Base-by-base conservation (phyloP, 345 rosid genomes). In the Noccaea caerulescens region DNA sequence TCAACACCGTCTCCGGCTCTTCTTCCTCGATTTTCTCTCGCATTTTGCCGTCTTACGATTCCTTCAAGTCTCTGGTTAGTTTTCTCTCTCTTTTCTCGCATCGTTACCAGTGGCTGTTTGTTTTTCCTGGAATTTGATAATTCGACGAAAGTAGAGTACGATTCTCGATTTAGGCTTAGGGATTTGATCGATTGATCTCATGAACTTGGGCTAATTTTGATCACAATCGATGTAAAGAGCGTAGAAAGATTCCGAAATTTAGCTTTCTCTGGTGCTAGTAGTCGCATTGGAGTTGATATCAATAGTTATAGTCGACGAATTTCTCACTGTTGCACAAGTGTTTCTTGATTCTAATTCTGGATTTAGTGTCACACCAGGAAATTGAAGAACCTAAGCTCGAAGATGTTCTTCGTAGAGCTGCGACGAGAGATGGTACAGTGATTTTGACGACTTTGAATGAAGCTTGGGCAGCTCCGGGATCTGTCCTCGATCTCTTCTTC, bases 371-470 rank as follows among this genome's bases (percentile, higher is more conserved):
- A 4, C 20, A 14, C 16, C 23, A 64, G 30, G 66, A 65, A 39
- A 14, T 39, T 67, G 76, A 78, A 46, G 84, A 83, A 57, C 71
- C 81, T 46, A 82, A 58, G 78, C 93, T 93, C 2, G 83, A 84
- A 55, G 85, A 73, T 10, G 85, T 88, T 10, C 54, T 93, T 68
- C 80, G 75, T 54, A 76, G 66, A 16, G 96, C 97, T 41, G 91
- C 97, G 1, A 85, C 58, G 78, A 53, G 59, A 30, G 83, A 88
- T 14, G 44, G 57, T 34, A 91, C 97, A 32, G 91, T 93, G 52
- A 85, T 93, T 38, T 72, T 93, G 33, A 87, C 98, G 25, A 88
- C 97, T 36, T 54, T 91, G 55, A 91, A 93, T 60, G 88, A 87
- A 62, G 97, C 97, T 0, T 93, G 97, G 98, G 88, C 92, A 2